Percentiles rank a stretch among this genome's conserved stretches.
phyloP scores from a whole-genome alignment of 305 asterid species.

The Fraxinus xanthoxyloides region DNA sequence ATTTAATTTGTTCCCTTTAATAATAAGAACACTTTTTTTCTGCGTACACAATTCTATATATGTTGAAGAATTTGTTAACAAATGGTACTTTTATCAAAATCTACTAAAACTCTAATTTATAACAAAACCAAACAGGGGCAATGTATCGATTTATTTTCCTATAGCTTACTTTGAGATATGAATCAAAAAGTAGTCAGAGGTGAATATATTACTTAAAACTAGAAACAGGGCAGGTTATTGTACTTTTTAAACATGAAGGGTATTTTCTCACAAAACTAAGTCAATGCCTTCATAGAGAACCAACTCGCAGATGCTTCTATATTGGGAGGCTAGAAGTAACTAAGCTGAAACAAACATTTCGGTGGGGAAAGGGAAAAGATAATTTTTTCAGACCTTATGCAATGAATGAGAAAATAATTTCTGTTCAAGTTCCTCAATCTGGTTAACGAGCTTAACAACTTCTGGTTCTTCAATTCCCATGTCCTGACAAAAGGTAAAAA shows the following conservation, averaged over 20 bases:
- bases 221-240: neutral
- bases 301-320: neutral
- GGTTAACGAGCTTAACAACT: conserved; percentile 63
- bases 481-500: conserved; percentile 50
- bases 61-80: neutral
- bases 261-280: neutral
- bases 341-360: conserved; percentile 8
- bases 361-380: conserved; percentile 1
- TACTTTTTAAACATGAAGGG: neutral
- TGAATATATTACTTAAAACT: neutral
- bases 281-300: conserved; percentile 5
- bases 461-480: conserved; percentile 87
- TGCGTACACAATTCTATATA: neutral
- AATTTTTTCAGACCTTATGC: conserved; percentile 56
- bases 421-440: conserved; percentile 46
- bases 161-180: neutral
- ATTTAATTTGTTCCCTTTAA: neutral
- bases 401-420: conserved; percentile 56
- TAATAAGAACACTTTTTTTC: neutral
- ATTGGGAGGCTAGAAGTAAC: neutral
- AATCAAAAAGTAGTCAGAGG: neutral
- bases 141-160: neutral
- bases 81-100: neutral
- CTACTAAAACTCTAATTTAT: neutral
- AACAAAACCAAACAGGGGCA: neutral